phyloP scores from a whole-genome alignment of 2,329 filamentous ascomycete genomes.

The Chaetomiaceae sp. region DNA sequence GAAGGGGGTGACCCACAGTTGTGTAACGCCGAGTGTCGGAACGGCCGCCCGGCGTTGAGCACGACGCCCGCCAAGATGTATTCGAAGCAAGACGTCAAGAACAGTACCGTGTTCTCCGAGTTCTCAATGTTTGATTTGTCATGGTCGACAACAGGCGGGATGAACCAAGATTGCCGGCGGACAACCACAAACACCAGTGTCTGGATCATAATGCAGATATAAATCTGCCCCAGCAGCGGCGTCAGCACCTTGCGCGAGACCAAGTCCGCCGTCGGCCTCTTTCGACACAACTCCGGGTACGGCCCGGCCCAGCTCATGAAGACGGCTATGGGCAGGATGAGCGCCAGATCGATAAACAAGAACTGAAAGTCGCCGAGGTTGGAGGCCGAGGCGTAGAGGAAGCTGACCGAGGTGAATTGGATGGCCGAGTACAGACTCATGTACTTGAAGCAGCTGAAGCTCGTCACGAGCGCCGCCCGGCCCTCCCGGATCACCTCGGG shows the following conservation, averaged over 20 bases:
- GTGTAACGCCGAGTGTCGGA: constrained; percentile 70
- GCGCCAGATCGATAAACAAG: constrained; percentile 84
- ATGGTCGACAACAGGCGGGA: constrained; percentile 69
- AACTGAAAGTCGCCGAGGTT: constrained; percentile 98
- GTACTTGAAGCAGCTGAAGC: constrained; percentile 99
- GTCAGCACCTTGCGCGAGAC: constrained; percentile 90
- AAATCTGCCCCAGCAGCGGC: constrained; percentile 83
- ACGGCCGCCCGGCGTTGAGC: constrained; percentile 85
- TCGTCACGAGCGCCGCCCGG: constrained; percentile 90
- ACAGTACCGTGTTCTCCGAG: constrained; percentile 88
- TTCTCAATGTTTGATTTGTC: constrained; percentile 84
- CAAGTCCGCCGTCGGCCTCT: constrained; percentile 85
- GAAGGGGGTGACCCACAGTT: constrained; percentile 59
- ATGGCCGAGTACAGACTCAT: constrained; percentile 99
- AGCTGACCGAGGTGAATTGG: constrained; percentile 95
- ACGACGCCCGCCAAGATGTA: constrained; percentile 90
- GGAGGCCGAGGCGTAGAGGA: constrained; percentile 87
- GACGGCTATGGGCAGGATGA: constrained; percentile 93
- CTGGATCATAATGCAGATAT: constrained; percentile 73
- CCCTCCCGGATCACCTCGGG: constrained; percentile 90
- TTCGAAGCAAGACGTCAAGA: constrained; percentile 87
- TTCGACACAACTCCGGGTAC: constrained; percentile 68
- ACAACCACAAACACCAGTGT: constrained; percentile 69
- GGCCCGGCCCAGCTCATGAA: constrained; percentile 99
- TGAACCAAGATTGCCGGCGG: constrained; percentile 75